Base-by-base conservation (phyloP, 2,329 filamentous ascomycete species). In the Fonsecaea nubica region DNA sequence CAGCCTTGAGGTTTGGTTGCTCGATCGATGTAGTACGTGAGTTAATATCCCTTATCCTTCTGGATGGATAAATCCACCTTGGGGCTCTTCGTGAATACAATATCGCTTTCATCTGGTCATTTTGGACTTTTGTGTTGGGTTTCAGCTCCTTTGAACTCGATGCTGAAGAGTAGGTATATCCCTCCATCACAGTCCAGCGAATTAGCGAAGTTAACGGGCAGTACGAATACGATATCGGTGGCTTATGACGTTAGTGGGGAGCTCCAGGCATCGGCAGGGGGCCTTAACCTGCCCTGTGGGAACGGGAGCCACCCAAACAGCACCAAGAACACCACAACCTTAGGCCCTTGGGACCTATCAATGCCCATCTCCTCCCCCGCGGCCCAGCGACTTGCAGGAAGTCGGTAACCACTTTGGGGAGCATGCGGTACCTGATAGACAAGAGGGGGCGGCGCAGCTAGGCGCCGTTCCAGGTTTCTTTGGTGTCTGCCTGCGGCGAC, bases 401-500 rank as follows among this genome's bases (percentile, higher is more conserved):
- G 45, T 50, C 18, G 45, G 45, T 50, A 50, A 50, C 45, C 18
- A 25, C 18, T 50, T 50, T 50, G 9, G 45, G n/a, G 45, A 50
- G 18, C 45, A 21, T 10, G 18, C 45, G 9, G 45, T 25, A 10
- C 18, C 18, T 25, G 12, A 21, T 12, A 30, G 45, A 12, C 21
- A 25, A 21, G 42, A 48, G 42, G 42, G 18, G 40, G 40, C 48
- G 57, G 30, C 40, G 57, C 57, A 36, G 38, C 30, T 18, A 40
- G 57, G 25, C 25, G n/a, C 52, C 4, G 4, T 25, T 50, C 45
- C 45, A 50, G 45, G 45, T 12, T 50, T 54, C 33, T 40, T 61
- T 61, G 45, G 58, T 54, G 58, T 61, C 58, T 61, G 58, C 58
- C 58, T 61, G 33, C 48, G 33, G 25, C 21, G 35, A 52, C 33